phyloP scores from a whole-genome alignment of 1,284 basidiomycete species.

The Ustilago sp. region DNA sequence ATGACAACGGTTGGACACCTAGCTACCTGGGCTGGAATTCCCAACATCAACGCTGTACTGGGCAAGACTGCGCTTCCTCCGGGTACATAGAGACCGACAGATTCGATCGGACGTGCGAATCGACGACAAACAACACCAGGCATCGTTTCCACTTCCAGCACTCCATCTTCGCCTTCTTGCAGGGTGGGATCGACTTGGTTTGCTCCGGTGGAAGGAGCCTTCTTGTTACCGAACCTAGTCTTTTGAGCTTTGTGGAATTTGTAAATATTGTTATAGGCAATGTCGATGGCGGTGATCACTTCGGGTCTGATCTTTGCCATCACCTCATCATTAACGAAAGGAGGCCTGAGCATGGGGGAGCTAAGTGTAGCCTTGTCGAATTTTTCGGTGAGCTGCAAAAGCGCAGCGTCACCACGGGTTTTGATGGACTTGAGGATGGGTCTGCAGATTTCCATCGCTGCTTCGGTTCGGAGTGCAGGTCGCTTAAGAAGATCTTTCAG shows the following conservation, averaged over 20 bases:
- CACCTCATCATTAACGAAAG: constrained; percentile 72
- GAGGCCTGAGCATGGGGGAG: constrained; percentile 70
- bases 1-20: constrained; percentile 92
- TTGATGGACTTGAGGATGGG: constrained; percentile 94
- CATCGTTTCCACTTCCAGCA: constrained; percentile 92
- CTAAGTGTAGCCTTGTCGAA: constrained; percentile 84
- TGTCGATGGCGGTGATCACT: constrained; percentile 85
- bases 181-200: constrained; percentile 13
- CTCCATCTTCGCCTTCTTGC: constrained; percentile 74
- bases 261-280: constrained; percentile 90
- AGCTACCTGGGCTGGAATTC: constrained; percentile 96
- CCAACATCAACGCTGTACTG: constrained; percentile 97
- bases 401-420: constrained; percentile 83
- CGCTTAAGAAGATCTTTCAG: constrained; percentile 82
- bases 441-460: constrained; percentile 94
- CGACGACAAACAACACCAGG: constrained; percentile 81
- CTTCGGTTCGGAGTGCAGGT: constrained; percentile 89
- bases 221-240: constrained; percentile 72
- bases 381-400: constrained; percentile 89
- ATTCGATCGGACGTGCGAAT: constrained; percentile 90
- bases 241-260: constrained; percentile 69
- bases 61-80: constrained; percentile 97
- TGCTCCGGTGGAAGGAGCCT: constrained; percentile 50
- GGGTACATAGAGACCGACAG: constrained; percentile 96
- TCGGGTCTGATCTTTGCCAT: constrained; percentile 63